These are phyloP conservation scores for Pythium brachiatum DNA, from an alignment of 352 stramenopile genomes.

Conservation along the genomic window DNA sequence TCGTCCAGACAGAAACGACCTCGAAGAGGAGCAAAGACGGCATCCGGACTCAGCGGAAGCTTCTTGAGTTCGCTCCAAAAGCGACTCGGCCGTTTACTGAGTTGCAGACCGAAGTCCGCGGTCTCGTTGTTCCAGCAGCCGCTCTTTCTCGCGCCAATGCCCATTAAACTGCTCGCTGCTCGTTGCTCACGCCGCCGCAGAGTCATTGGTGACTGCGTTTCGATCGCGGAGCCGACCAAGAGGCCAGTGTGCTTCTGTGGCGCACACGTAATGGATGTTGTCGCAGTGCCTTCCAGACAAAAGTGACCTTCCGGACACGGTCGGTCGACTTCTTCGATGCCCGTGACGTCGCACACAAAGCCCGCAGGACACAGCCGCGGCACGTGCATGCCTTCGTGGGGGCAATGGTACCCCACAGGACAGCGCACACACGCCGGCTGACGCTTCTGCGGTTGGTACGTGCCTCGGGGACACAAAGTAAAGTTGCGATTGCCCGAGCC, in stretches of 20 bases:
- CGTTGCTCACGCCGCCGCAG: constrained; percentile 33
- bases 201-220: constrained; percentile 40
- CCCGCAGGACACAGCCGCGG: constrained; percentile 93
- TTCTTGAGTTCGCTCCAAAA: constrained; percentile 94
- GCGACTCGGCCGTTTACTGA: constrained; percentile 70
- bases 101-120: constrained; percentile 93
- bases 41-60: constrained; percentile 81
- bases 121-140: constrained; percentile 96
- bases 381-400: constrained; percentile 90
- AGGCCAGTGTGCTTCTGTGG: constrained; percentile 40
- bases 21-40: constrained; percentile 75
- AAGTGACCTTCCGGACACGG: constrained; percentile 95
- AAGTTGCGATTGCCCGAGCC: constrained; percentile 88
- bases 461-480: constrained; percentile 92
- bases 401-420: constrained; percentile 94
- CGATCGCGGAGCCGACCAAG: constrained; percentile 30
- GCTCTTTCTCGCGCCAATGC: constrained; percentile 69
- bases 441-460: constrained; percentile 86
- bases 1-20: constrained; percentile 95
- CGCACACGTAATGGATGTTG: constrained; percentile 87
- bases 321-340: constrained; percentile 88
- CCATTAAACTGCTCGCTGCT: constrained; percentile 14
- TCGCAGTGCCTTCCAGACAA: constrained; percentile 95
- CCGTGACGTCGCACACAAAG: constrained; percentile 94
- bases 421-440: constrained; percentile 90